phyloP scores from a whole-genome alignment of 2,329 filamentous ascomycete genomes.

The Stachybotrys chartarum region DNA sequence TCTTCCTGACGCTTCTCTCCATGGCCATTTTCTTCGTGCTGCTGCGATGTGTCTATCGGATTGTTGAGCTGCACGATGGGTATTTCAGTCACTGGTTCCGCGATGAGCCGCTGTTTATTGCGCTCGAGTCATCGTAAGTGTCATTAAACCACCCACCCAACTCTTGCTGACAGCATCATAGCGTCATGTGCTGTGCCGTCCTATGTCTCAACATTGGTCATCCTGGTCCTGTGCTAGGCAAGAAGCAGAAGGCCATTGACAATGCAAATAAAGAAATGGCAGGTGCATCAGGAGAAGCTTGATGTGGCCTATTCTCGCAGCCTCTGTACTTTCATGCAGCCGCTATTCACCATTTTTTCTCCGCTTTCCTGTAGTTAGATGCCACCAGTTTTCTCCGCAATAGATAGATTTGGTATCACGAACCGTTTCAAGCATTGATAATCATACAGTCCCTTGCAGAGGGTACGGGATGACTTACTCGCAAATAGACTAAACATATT shows the following conservation, averaged over 20 bases:
- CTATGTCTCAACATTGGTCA: conserved; percentile 14
- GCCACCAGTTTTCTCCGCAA: too few relatives aligned
- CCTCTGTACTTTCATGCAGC: background rate
- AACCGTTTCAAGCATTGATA: too few relatives aligned
- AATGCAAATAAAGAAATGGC: background rate
- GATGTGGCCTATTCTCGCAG: background rate
- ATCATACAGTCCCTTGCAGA: too few relatives aligned
- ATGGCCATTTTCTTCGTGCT: conserved; percentile 49
- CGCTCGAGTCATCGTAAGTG: conserved; percentile 15
- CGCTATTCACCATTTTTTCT: background rate
- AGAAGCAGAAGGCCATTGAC: background rate
- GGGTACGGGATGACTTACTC: too few relatives aligned
- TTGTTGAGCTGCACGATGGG: conserved; percentile 50
- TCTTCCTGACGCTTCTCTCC: conserved; percentile 41
- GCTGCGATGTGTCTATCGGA: conserved; percentile 49
- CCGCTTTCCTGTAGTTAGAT: background rate
- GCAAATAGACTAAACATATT: too few relatives aligned
- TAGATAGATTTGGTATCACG: too few relatives aligned
- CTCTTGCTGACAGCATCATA: conserved; percentile 1
- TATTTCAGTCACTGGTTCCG: conserved; percentile 26
- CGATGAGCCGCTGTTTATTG: conserved; percentile 14
- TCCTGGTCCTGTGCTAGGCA: conserved; percentile 10
- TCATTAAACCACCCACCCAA: background rate
- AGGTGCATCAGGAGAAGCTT: background rate
- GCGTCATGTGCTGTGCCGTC: conserved; percentile 14